phyloP scores from a whole-genome alignment of 805 yeast species.

The Wickerhamiella cacticola region DNA sequence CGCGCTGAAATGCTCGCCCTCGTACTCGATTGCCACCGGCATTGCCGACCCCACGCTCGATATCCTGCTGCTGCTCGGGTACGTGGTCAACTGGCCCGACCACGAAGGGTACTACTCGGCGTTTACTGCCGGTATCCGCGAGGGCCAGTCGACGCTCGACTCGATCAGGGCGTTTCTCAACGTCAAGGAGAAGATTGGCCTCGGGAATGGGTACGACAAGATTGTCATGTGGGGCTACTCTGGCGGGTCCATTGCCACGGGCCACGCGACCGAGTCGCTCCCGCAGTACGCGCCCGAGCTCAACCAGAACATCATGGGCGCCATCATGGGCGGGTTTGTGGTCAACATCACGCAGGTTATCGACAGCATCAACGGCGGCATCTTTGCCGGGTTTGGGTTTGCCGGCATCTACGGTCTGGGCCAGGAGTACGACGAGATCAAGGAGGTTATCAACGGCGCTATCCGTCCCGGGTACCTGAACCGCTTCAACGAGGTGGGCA shows the following conservation, averaged over 20 bases:
- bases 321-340: slow-evolving; percentile 21
- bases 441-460: slow-evolving; percentile 14
- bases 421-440: slow-evolving; percentile 22
- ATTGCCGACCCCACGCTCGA: slow-evolving; percentile 15
- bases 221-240: slow-evolving; percentile 25
- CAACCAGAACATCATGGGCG: slow-evolving; percentile 16
- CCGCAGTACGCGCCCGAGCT: slow-evolving; percentile 23
- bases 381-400: slow-evolving; percentile 21
- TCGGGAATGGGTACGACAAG: slow-evolving; percentile 11
- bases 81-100: slow-evolving; percentile 22
- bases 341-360: slow-evolving; percentile 20
- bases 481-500: slow-evolving; percentile 15
- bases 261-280: slow-evolving; percentile 22
- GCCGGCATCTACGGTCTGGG: slow-evolving; percentile 25
- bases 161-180: slow-evolving; percentile 23
- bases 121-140: slow-evolving; percentile 20
- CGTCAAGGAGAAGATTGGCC: slow-evolving; percentile 14
- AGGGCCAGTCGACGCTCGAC: slow-evolving; percentile 25
- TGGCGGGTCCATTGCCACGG: slow-evolving; percentile 23
- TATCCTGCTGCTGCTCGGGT: slow-evolving; percentile 18
- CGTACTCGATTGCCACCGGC: slow-evolving; percentile 17
- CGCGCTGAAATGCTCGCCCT: slow-evolving; percentile 21
- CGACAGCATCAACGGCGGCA: slow-evolving; percentile 17
- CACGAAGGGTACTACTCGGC: slow-evolving; percentile 21
- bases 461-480: slow-evolving; percentile 13